Conservation (phyloP, 352 stramenopile genomes). For the Thalassiosira livingstoniorum region DNA sequence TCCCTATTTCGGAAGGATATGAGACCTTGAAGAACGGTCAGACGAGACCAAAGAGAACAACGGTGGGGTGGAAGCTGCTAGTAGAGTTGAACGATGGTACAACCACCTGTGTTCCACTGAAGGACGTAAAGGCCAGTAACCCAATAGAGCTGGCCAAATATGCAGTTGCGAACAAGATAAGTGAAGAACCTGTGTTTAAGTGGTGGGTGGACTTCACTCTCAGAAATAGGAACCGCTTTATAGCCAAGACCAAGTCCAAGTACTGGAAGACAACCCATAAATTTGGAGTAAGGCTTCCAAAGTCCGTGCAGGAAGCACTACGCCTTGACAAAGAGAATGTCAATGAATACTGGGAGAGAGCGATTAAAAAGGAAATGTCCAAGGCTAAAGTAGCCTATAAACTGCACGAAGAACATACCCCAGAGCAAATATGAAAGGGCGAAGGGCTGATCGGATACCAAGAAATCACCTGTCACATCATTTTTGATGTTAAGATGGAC, state of each 20-base stretch:
- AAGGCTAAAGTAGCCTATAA: conserved; percentile 52
- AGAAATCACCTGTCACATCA: conserved; percentile 51
- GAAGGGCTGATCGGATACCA: conserved; percentile 34
- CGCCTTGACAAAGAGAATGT: conserved; percentile 55
- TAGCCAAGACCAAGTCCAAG: conserved; percentile 28
- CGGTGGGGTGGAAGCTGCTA: conserved; percentile 40
- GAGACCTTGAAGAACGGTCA: conserved; percentile 7
- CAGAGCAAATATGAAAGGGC: conserved; percentile 17
- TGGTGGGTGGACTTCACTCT: conserved; percentile 11
- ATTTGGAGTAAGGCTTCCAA: conserved; percentile 32
- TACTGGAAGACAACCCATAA: conserved; percentile 49
- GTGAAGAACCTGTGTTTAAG: conserved; percentile 24
- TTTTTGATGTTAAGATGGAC: conserved; percentile 72
- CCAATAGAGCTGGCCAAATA: background rate
- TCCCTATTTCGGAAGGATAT: conserved; percentile 38
- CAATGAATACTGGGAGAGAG: conserved; percentile 52
- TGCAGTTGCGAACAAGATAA: background rate
- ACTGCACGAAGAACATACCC: conserved; percentile 11
- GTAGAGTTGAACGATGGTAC: conserved; percentile 56
- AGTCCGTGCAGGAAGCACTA: conserved; percentile 53
- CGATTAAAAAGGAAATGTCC: conserved; percentile 70
- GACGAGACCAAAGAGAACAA: conserved; percentile 22
- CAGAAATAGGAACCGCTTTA: conserved; percentile 24
- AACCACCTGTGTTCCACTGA: conserved; percentile 45
- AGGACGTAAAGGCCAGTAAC: conserved; percentile 57